These are phyloP conservation scores for Candida mesenterica DNA, from an alignment of 1,139 yeast genomes.

Conservation along the genomic window DNA sequence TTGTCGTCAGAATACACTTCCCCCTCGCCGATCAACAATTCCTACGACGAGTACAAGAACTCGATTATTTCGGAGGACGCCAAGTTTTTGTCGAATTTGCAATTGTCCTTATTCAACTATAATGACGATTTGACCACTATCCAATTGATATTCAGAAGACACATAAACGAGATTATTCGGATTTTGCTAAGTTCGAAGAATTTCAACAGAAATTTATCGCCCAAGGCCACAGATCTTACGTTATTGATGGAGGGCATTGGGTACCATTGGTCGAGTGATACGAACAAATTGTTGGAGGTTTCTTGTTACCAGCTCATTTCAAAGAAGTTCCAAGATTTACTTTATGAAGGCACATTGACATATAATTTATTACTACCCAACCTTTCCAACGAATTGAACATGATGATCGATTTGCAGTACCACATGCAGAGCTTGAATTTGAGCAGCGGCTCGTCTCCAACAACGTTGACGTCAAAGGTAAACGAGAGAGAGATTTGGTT, in stretches of 20 bases:
- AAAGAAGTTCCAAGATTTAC: conserved; percentile 36
- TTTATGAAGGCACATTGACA: conserved; percentile 32
- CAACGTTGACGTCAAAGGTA: conserved; percentile 16
- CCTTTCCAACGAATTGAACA: conserved; percentile 40
- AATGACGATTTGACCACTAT: conserved; percentile 51
- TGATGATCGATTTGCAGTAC: conserved; percentile 46
- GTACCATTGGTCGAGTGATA: conserved; percentile 44
- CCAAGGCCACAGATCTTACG: conserved; percentile 24
- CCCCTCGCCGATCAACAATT: conserved; percentile 2
- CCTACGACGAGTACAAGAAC: conserved; percentile 22
- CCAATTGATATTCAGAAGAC: conserved; percentile 47
- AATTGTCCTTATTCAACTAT: conserved; percentile 42
- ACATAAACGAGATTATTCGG: conserved; percentile 45
- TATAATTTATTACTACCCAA: conserved; percentile 39
- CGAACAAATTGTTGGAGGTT: conserved; percentile 40
- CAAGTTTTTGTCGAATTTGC: conserved; percentile 44
- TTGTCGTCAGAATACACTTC: conserved; percentile 22
- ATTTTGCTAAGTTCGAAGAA: conserved; percentile 42
- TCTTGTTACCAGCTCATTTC: conserved; percentile 44
- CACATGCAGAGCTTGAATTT: conserved; percentile 37
- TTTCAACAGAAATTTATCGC: conserved; percentile 21
- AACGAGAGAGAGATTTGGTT: conserved; percentile 46
- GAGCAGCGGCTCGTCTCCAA: conserved; percentile 17
- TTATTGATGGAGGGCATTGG: conserved; percentile 45
- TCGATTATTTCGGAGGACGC: conserved; percentile 51